Evolutionary conservation across 192 early-diverging fungal genomes (phyloP).

Genomic region (Backusella macrospora): DNA sequence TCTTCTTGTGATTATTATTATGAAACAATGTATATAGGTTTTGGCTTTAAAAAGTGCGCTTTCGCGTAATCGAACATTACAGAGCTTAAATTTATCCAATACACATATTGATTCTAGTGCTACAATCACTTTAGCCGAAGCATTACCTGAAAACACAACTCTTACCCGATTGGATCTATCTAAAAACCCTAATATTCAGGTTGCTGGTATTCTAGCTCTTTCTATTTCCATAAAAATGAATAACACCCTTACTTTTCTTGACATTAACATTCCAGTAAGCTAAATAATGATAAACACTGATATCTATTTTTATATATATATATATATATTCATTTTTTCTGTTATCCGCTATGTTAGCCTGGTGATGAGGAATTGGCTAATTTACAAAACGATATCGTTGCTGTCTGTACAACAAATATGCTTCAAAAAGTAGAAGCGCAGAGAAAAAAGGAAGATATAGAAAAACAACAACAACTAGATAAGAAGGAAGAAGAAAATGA

Average conservation of each 20-base stretch:
- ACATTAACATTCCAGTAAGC: constrained; percentile 62
- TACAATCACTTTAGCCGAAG: constrained; percentile 82
- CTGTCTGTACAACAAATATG: constrained; percentile 43
- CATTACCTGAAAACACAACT: constrained; percentile 72
- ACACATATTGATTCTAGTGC: constrained; percentile 35
- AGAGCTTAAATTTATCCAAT: constrained; percentile 23
- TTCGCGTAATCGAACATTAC: constrained; percentile 8
- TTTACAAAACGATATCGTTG: constrained; percentile 42
- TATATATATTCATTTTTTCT: not conserved
- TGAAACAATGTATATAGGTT: not conserved
- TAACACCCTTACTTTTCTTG: constrained; percentile 58
- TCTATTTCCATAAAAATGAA: constrained; percentile 81
- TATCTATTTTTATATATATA: not conserved
- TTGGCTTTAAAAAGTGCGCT: constrained; percentile 24
- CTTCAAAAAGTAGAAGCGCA: constrained; percentile 24
- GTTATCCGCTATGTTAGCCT: constrained; percentile 12
- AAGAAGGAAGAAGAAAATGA: not conserved
- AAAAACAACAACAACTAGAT: not conserved
- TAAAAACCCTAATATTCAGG: constrained; percentile 73
- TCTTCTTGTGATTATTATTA: not conserved
- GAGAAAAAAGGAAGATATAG: not conserved
- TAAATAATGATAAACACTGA: not conserved
- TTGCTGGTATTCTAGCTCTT: constrained; percentile 85
- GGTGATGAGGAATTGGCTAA: constrained; percentile 38
- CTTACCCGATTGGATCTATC: constrained; percentile 77